Evolutionary conservation across 2,329 filamentous ascomycete genomes (phyloP).

Genomic region (Fusarium nodosum): DNA sequence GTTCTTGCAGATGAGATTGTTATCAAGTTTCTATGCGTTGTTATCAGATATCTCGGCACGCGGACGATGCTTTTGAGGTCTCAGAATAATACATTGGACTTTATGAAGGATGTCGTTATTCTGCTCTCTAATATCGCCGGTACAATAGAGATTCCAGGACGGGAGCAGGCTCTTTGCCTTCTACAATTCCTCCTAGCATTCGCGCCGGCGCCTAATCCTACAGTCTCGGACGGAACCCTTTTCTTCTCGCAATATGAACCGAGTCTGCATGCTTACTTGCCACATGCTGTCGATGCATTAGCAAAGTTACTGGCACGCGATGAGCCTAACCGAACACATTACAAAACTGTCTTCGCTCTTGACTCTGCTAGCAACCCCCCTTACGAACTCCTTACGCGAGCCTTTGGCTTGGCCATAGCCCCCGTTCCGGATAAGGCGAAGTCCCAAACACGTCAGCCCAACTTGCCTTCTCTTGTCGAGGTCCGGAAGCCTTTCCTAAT

Average conservation of each 20-base stretch:
- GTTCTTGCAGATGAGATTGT: slow-evolving; percentile 81
- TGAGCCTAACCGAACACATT: slow-evolving; percentile 90
- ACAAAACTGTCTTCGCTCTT: slow-evolving; percentile 82
- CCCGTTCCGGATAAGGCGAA: slow-evolving; percentile 78
- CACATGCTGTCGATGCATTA: slow-evolving; percentile 88
- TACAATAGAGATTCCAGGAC: slow-evolving; percentile 82
- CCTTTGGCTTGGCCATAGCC: slow-evolving; percentile 89
- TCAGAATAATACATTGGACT: slow-evolving; percentile 88
- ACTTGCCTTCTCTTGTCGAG: slow-evolving; percentile 78
- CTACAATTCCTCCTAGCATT: slow-evolving; percentile 93
- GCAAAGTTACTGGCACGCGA: slow-evolving; percentile 93
- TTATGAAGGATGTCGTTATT: slow-evolving; percentile 95
- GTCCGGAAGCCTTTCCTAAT: slow-evolving; percentile 89
- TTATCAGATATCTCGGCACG: slow-evolving; percentile 89
- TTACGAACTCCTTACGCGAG: slow-evolving; percentile 85
- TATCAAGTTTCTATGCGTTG: slow-evolving; percentile 84
- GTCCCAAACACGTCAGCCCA: slow-evolving; percentile 68
- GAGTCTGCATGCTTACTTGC: slow-evolving; percentile 85
- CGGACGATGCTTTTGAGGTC: slow-evolving; percentile 87
- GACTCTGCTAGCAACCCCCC: slow-evolving; percentile 75
- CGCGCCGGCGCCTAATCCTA: slow-evolving; percentile 81
- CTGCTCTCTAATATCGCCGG: slow-evolving; percentile 91
- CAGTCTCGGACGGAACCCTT: slow-evolving; percentile 67
- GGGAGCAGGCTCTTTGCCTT: slow-evolving; percentile 88
- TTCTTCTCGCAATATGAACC: slow-evolving; percentile 88